A percentile compares a stretch with the other conserved stretches of the same genome.
Conservation (phyloP, 176 grass and related monocot species). For the Poa pratensis region DNA sequence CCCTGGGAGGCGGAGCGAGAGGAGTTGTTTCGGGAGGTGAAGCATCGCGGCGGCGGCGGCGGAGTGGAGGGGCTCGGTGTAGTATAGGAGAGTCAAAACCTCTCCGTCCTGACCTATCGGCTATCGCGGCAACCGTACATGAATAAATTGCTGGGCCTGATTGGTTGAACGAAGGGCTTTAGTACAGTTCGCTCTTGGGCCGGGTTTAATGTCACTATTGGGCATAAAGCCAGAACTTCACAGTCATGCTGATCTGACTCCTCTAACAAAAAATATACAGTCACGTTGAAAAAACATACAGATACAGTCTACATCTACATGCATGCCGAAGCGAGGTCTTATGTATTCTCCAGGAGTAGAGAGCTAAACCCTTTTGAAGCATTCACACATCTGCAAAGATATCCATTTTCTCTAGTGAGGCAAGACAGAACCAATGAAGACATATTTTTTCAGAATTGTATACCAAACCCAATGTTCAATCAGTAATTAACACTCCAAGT, state of each 20-base stretch:
- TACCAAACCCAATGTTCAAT: slow-evolving; percentile 16
- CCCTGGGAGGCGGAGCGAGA: not conserved
- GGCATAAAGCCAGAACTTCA: not conserved
- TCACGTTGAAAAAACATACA: not conserved
- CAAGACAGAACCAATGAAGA: not conserved
- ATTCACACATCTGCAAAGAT: slow-evolving; percentile 11
- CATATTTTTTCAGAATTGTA: slow-evolving; percentile 18
- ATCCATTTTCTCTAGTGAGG: not conserved
- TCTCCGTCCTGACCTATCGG: not conserved
- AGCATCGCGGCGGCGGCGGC: slow-evolving; percentile 27
- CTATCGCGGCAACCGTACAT: not conserved
- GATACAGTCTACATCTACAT: not conserved
- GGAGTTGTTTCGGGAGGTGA: slow-evolving; percentile 14
- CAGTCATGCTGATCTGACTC: too few relatives aligned
- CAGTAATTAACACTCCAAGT: slow-evolving; percentile 30
- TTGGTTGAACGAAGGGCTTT: not conserved
- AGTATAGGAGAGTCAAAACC: not conserved
- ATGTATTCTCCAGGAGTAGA: not conserved
- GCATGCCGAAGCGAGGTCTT: not conserved
- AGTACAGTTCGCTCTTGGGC: not conserved
- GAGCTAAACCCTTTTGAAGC: not conserved
- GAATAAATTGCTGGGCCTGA: not conserved
- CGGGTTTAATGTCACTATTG: not conserved
- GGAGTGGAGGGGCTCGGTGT: not conserved
- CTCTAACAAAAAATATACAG: not conserved